A percentile compares a stretch with the other conserved stretches of the same genome.
Conservation (phyloP, 176 grass and related monocot species). For the barley (Hordeum vulgare) region MorexV3_pseudomolecules_assembly NC_058521.1:377456420-377456919, state of each 20-base stretch:
- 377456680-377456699: slow-evolving; percentile 82
- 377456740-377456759: slow-evolving; percentile 88
- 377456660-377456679: slow-evolving; percentile 89
- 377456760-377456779: slow-evolving; percentile 93
- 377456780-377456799: slow-evolving; percentile 95
- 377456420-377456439: slow-evolving; percentile 88
- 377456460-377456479: slow-evolving; percentile 97
- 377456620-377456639: slow-evolving; percentile 91
- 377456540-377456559: slow-evolving; percentile 94
- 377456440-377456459: slow-evolving; percentile 94
- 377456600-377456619: slow-evolving; percentile 65
- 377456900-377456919: slow-evolving; percentile 60
- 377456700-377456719: slow-evolving; percentile 85
- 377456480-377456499: slow-evolving; percentile 95
- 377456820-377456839: slow-evolving; percentile 93
- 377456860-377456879: slow-evolving; percentile 76
- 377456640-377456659: slow-evolving; percentile 77
- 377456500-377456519: slow-evolving; percentile 93
- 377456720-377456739: slow-evolving; percentile 97
- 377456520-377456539: slow-evolving; percentile 73
- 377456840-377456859: slow-evolving; percentile 80
- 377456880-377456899: slow-evolving; percentile 49
- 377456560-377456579: slow-evolving; percentile 99
- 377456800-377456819: slow-evolving; percentile 97
- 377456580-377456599: slow-evolving; percentile 95